Base-by-base conservation (phyloP, 495 filamentous ascomycete species). In the Talaromyces nanjingensis region DNA sequence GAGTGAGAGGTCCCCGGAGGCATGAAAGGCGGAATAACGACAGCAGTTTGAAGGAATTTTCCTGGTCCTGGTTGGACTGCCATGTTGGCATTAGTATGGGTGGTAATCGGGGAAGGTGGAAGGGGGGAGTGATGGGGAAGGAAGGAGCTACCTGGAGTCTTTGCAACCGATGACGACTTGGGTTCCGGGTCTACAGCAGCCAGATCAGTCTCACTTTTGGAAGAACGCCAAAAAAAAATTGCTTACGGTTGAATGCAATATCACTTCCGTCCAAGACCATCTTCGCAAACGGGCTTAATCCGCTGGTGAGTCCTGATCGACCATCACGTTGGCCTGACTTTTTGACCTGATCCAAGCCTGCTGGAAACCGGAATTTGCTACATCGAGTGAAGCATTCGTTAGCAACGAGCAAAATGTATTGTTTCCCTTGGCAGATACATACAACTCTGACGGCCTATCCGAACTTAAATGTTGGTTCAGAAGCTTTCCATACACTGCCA, bases 391-490 rank as follows among this genome's bases (percentile, higher is more conserved):
- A 71, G 67, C 54, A 60, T 24, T 33, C 12, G 45, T 60, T 39
- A 68, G 60, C 37, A 67, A 53, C 45, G 20, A 49, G 45, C 16
- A 4, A 18, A 20, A n/a, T 18, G 45, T 20, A 8, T 18, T 49
- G 3, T 3, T 2, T 9, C 8, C 18, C 45, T 49, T 22, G 39
- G 9, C 37, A 25, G 27, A 31, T 37, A 67, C 87, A 75, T 80
- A 92, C 89, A 87, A 90, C 73, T 92, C 82, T 18, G 90, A 88
- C 65, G 91, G 75, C 45, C 87, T 83, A 47, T 85, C 83, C 9
- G 83, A 84, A 70, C 86, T 83, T 61, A 91, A 79, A 65, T 87
- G 84, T 67, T 90, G 87, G 12, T 53, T 62, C 45, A 62, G 24
- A 54, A 94, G 76, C 67, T 90, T 86, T 69, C 84, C 76, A 49